phyloP scores from a whole-genome alignment of 192 early-diverging fungal genomes.

The Coemansia sp. region DNA sequence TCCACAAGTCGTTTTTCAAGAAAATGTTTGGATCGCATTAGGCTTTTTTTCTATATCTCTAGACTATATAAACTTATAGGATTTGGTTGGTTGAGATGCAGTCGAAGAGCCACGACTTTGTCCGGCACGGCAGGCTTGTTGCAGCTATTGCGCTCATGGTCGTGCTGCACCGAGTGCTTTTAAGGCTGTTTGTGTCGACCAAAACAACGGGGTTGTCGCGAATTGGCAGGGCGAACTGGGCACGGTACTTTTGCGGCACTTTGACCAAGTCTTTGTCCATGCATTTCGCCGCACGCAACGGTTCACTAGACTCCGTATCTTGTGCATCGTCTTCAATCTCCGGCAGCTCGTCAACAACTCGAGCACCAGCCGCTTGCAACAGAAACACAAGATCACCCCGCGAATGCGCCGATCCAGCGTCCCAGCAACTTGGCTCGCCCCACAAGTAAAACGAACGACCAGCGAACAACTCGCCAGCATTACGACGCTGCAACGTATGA shows the following conservation, averaged over 20 bases:
- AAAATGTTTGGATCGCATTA: constrained; percentile 54
- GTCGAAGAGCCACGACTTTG: constrained; percentile 48
- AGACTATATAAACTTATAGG: constrained; percentile 4
- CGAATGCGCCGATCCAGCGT: constrained; percentile 17
- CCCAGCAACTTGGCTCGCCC: neutral
- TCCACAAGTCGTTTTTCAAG: constrained; percentile 45
- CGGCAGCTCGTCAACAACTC: constrained; percentile 8
- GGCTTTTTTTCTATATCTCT: constrained; percentile 12
- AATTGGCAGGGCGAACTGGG: constrained; percentile 26
- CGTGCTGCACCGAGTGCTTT: neutral
- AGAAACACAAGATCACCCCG: constrained; percentile 15
- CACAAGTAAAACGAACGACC: constrained; percentile 24
- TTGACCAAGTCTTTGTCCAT: constrained; percentile 10
- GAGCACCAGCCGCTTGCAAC: constrained; percentile 17
- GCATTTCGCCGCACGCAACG: neutral
- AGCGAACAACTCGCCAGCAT: constrained; percentile 11
- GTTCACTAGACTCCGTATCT: neutral
- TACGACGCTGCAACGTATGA: constrained; percentile 1
- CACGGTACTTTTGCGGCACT: constrained; percentile 22
- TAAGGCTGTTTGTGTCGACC: constrained; percentile 21
- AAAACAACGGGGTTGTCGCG: constrained; percentile 9
- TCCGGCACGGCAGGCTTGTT: constrained; percentile 25
- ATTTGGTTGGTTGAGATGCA: constrained; percentile 37
- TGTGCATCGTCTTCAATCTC: neutral
- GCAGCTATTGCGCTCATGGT: constrained; percentile 7